Conservation (phyloP, 2,329 filamentous ascomycete genomes). For the Nectriaceae sp. region DNA sequence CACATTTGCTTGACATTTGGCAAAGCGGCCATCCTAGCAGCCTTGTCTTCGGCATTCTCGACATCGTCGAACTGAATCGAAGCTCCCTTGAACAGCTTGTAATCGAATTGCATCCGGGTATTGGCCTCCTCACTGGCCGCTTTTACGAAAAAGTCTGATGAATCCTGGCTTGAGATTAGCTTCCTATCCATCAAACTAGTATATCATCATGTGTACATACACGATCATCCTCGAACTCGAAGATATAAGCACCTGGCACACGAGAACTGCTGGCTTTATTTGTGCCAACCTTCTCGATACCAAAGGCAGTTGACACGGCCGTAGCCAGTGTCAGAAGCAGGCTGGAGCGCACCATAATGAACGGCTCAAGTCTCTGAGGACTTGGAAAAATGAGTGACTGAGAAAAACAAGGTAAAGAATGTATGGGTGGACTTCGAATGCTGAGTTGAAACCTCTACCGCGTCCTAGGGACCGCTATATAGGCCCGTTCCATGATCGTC, state of each 20-base stretch:
- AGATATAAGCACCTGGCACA: conserved; percentile 52
- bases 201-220: conserved; percentile 33
- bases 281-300: conserved; percentile 23
- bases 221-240: conserved; percentile 53
- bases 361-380: background rate
- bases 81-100: conserved; percentile 54
- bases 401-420: background rate
- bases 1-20: conserved; percentile 51
- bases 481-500: too few species aligned
- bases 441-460: too few species aligned
- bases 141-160: conserved; percentile 39
- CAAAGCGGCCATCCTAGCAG: conserved; percentile 41
- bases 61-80: conserved; percentile 54
- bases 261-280: conserved; percentile 21
- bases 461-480: too few species aligned
- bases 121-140: conserved; percentile 40
- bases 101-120: conserved; percentile 51
- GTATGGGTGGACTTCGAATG: background rate
- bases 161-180: conserved; percentile 35
- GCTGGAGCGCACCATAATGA: conserved; percentile 38
- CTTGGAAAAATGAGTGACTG: background rate
- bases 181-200: background rate
- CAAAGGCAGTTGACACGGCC: conserved; percentile 32
- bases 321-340: conserved; percentile 39
- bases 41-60: conserved; percentile 45